Evolutionary conservation across 2,329 filamentous ascomycete species (phyloP), one percentile per base, ranked within the genome.

Genomic region (Zasmidium angulare): DNA sequence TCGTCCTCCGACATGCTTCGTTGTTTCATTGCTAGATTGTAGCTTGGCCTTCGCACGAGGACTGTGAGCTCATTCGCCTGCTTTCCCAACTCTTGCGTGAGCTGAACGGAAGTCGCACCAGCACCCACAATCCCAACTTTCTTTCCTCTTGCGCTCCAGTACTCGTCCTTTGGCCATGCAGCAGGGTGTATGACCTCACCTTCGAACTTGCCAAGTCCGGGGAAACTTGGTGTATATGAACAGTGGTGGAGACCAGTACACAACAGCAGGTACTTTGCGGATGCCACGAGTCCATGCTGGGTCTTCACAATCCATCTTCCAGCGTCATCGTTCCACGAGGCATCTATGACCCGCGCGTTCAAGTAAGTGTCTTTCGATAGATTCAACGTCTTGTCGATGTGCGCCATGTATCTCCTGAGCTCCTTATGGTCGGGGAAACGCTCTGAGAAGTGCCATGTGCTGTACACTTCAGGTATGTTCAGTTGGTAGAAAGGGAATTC

Each of bases 41-140:
- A 75, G 62, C 89, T 89, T 0, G 87, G 86, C 0, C 86, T 89
- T 3, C 69, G 66, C 47, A 61, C 58, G 58, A 63, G 70, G 0
- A 84, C 71, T 14, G 86, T 70, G n/a, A 86, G 74, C 62, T 81
- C 83, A 66, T 79, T 82, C 26, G 79, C 77, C 58, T 74, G 80
- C 3, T 80, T 78, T 1, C 80, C 82, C 68, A 81, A 82, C 53
- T 84, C 84, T 63, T 89, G 86, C 0, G 81, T 79, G 24, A 87
- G 81, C 66, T 89, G 86, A 2, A 88, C 82, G 1, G 86, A 86
- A 0, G 84, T 84, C 0, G 85, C 83, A 1, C 86, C 86, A 0
- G 85, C 88, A 12, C 86, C 86, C 36, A 89, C 83, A 54, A 88
- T 79, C 12, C 81, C 86, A 53, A 84, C 80, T 11, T 80, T 78